Evolutionary conservation across 2,329 filamentous ascomycete species (phyloP).

Genomic region (Blastomyces parvus): DNA sequence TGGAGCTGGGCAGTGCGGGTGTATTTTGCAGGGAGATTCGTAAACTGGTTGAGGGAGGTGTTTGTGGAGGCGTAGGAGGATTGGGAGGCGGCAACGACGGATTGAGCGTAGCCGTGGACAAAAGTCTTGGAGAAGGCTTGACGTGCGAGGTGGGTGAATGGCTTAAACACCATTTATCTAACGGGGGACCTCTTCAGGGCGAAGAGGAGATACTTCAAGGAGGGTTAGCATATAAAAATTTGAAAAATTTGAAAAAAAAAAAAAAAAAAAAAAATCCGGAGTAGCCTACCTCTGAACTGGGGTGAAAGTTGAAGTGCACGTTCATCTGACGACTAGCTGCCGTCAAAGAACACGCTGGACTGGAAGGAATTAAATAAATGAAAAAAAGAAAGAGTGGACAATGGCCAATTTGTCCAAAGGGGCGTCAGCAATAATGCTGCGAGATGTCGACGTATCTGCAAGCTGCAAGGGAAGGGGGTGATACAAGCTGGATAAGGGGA

Average conservation of each 20-base stretch:
- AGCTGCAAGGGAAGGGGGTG: too few species aligned
- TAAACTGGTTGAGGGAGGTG: conserved; percentile 46
- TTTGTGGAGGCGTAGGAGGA: conserved; percentile 63
- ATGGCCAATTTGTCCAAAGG: not conserved
- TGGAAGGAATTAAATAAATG: not conserved
- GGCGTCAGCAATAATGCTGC: not conserved
- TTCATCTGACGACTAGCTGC: conserved; percentile 90
- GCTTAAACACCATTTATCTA: conserved; percentile 81
- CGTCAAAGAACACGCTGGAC: conserved; percentile 80
- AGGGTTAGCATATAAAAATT: not conserved
- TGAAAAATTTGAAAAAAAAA: not conserved
- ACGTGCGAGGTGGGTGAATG: conserved; percentile 76
- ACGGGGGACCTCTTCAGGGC: conserved; percentile 54
- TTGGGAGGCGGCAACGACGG: conserved; percentile 90
- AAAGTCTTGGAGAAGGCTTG: conserved; percentile 95
- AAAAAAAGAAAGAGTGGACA: too few species aligned
- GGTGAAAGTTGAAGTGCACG: conserved; percentile 64
- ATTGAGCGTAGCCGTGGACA: conserved; percentile 96
- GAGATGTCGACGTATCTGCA: not conserved
- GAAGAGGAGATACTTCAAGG: conserved; percentile 44
- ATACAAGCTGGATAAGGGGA: not conserved
- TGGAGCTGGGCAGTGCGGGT: conserved; percentile 57
- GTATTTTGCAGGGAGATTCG: conserved; percentile 42
- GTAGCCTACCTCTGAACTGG: conserved; percentile 53
- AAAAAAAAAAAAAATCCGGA: too few species aligned